Percentiles rank a stretch among this genome's conserved stretches.
Conservation (phyloP, 1,284 basidiomycete species). For the Malassezia restricta region DNA sequence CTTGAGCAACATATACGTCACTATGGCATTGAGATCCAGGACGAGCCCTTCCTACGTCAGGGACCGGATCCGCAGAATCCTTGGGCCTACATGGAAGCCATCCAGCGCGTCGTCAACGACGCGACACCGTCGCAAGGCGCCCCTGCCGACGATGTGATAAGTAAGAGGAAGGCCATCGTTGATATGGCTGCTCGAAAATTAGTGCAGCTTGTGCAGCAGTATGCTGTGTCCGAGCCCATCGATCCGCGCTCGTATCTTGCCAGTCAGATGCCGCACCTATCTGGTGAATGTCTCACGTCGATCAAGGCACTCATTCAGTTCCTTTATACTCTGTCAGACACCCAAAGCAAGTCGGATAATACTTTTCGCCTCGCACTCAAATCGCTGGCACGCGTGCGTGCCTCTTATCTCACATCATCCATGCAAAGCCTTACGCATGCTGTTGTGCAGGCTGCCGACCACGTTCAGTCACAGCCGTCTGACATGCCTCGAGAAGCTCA, state of each 20-base stretch:
- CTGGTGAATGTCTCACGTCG: conserved; percentile 22
- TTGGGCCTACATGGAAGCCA: conserved; percentile 37
- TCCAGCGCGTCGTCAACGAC: conserved; percentile 35
- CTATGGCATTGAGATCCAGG: conserved; percentile 38
- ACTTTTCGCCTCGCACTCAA: background rate
- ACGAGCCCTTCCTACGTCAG: conserved; percentile 37
- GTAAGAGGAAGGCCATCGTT: conserved; percentile 35
- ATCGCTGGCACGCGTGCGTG: conserved; percentile 6
- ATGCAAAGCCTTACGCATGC: background rate
- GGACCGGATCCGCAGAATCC: conserved; percentile 34
- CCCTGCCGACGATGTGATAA: conserved; percentile 31
- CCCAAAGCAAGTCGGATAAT: background rate
- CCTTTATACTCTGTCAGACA: conserved; percentile 3
- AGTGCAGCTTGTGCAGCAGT: conserved; percentile 30
- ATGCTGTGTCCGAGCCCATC: conserved; percentile 27
- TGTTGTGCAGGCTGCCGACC: background rate
- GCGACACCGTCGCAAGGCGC: conserved; percentile 21
- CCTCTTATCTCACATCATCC: background rate
- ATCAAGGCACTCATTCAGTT: conserved; percentile 21
- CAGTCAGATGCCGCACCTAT: conserved; percentile 15
- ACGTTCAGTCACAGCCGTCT: conserved; percentile 6
- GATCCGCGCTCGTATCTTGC: conserved; percentile 17
- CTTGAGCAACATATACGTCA: conserved; percentile 37
- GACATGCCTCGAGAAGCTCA: conserved; percentile 5
- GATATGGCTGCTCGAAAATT: conserved; percentile 37